Conservation (phyloP, 768 basidiomycete species). For the Lepiota venenata region DNA sequence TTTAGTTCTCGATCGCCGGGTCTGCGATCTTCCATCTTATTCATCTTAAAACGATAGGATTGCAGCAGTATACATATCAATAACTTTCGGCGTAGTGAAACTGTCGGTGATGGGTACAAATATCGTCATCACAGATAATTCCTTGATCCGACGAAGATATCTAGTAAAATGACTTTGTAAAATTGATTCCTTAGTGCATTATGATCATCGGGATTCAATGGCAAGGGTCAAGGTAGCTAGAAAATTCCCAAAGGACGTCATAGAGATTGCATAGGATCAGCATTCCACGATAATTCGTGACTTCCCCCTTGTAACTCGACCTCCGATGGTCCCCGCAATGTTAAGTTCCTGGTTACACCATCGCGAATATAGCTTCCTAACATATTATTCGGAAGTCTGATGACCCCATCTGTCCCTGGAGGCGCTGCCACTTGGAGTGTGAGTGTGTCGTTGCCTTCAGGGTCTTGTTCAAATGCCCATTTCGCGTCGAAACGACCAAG, state of each 20-base stretch:
- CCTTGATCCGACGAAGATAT: too few species aligned
- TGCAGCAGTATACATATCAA: not conserved
- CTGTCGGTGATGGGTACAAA: too few species aligned
- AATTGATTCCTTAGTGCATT: too few species aligned
- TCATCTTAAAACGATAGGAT: not conserved
- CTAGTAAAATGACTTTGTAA: too few species aligned
- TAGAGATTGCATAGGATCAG: not conserved
- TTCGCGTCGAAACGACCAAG: constrained; percentile 48
- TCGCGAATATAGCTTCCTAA: not conserved
- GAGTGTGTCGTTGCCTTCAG: constrained; percentile 1
- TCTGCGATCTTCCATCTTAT: too few species aligned
- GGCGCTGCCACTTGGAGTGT: constrained; percentile 2
- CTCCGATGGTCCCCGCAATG: constrained; percentile 1
- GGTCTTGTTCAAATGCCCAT: constrained; percentile 29
- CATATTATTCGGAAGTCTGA: constrained; percentile 4
- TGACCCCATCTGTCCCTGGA: not conserved
- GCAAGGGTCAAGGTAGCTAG: too few species aligned
- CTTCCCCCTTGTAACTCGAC: constrained; percentile 1
- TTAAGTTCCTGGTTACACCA: not conserved
- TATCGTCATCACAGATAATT: too few species aligned
- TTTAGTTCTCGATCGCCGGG: too few species aligned
- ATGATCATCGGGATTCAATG: too few species aligned
- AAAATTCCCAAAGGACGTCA: too few species aligned
- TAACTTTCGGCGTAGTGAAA: too few species aligned
- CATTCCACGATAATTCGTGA: constrained; percentile 3